A percentile compares a stretch with the other conserved stretches of the same genome.
Evolutionary conservation across 495 filamentous ascomycete genomes (phyloP).

Genomic region (Trichoderma virens): DNA sequence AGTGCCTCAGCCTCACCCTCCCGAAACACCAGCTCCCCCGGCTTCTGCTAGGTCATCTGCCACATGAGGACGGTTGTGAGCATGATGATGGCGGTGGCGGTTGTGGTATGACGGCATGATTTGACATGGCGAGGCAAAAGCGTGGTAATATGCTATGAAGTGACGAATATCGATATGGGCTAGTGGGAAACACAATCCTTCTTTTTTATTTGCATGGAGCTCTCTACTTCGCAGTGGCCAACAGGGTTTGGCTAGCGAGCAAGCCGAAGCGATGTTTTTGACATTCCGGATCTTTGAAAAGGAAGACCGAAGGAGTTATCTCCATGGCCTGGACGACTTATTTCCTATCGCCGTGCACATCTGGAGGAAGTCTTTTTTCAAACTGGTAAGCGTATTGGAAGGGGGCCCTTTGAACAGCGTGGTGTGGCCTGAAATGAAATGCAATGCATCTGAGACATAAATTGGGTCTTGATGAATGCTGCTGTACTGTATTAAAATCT

Average conservation of each 20-base stretch:
- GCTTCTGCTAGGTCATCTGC: constrained; percentile 1
- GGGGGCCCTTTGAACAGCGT: background rate
- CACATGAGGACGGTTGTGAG: background rate
- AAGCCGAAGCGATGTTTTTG: constrained; percentile 2
- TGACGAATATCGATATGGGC: background rate
- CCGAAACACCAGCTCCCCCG: constrained; percentile 18
- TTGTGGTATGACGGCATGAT: background rate
- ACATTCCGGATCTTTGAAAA: background rate
- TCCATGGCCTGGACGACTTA: background rate
- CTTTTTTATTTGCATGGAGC: background rate
- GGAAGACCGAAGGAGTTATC: background rate
- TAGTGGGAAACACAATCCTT: constrained; percentile 1
- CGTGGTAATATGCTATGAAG: background rate
- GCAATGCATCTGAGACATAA: background rate
- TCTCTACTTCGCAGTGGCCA: background rate
- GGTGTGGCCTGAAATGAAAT: background rate
- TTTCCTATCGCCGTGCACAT: background rate
- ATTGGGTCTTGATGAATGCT: background rate
- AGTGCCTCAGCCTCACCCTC: constrained; percentile 5
- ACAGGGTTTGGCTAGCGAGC: background rate
- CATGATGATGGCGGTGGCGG: background rate
- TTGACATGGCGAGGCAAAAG: background rate
- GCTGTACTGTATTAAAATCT: background rate
- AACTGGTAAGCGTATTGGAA: background rate
- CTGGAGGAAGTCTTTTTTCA: background rate